A percentile compares a stretch with the other conserved stretches of the same genome.
Conservation (phyloP, 768 basidiomycete species). For the Coprinellus micaceus region DNA sequence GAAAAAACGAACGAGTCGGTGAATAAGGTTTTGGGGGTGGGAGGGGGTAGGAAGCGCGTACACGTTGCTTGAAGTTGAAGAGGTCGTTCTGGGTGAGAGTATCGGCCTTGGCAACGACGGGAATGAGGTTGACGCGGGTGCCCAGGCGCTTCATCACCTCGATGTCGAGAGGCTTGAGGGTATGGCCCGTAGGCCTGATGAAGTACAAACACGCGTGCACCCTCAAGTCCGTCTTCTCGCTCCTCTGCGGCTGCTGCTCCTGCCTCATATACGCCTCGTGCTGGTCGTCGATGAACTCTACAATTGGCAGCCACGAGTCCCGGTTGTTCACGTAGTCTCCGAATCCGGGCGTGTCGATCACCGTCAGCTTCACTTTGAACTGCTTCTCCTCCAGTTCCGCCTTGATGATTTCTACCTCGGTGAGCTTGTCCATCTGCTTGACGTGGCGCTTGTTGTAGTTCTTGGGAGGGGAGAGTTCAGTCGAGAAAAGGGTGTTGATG, state of each 20-base stretch:
- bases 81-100: constrained; percentile 95
- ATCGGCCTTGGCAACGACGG: constrained; percentile 96
- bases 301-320: constrained; percentile 96
- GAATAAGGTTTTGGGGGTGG: constrained; percentile 15
- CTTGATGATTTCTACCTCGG: constrained; percentile 98
- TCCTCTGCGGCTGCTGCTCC: constrained; percentile 96
- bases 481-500: constrained; percentile 98
- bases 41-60: constrained; percentile 36
- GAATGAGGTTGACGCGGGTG: constrained; percentile 96
- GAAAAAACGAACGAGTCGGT: constrained; percentile 10
- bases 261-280: constrained; percentile 96
- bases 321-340: constrained; percentile 99
- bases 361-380: constrained; percentile 98
- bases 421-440: constrained; percentile 98
- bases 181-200: constrained; percentile 92
- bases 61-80: constrained; percentile 85
- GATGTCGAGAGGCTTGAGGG: constrained; percentile 95
- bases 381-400: constrained; percentile 98
- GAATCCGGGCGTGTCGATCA: constrained; percentile 98
- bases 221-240: constrained; percentile 90
- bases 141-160: constrained; percentile 99
- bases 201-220: constrained; percentile 98
- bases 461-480: constrained; percentile 88
- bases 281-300: constrained; percentile 97
- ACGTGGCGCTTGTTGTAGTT: constrained; percentile 86